Conservation (phyloP, 2,329 filamentous ascomycete species). For the Xylaria sp. region DNA sequence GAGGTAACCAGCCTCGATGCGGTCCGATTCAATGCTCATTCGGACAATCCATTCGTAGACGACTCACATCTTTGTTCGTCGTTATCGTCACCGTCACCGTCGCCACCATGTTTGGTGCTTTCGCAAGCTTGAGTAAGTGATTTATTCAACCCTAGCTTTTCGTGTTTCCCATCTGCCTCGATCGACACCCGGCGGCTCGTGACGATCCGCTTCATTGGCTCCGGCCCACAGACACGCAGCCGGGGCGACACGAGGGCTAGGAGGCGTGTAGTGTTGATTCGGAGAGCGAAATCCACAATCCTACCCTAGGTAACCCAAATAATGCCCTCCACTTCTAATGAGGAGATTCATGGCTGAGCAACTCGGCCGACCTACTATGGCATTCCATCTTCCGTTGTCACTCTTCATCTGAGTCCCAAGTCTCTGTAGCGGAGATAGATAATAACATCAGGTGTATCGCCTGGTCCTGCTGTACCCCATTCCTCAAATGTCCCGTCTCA, state of each 20-base stretch:
- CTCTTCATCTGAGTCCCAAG: background rate
- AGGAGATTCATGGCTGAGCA: background rate
- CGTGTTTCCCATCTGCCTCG: background rate
- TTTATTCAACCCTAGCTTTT: conserved; percentile 3
- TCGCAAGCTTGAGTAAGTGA: conserved; percentile 41
- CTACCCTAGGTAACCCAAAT: background rate
- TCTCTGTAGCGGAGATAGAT: background rate
- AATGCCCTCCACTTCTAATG: background rate
- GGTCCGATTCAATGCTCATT: conserved; percentile 2
- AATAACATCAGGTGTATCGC: too few relatives aligned
- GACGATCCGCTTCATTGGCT: conserved; percentile 5
- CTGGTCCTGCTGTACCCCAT: too few relatives aligned
- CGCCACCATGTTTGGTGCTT: conserved; percentile 37
- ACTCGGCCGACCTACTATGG: background rate
- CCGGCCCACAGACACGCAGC: conserved; percentile 7
- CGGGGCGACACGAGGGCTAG: background rate
- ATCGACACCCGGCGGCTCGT: background rate
- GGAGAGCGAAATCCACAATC: conserved; percentile 13
- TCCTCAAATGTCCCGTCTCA: background rate
- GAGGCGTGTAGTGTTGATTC: conserved; percentile 9
- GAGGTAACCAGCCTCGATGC: background rate
- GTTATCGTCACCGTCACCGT: background rate
- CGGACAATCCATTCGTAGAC: conserved; percentile 18
- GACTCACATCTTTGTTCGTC: conserved; percentile 7
- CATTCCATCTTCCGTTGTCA: background rate